phyloP scores from a whole-genome alignment of 2,329 filamentous ascomycete genomes.

The Aspergillus caelatus region DNA sequence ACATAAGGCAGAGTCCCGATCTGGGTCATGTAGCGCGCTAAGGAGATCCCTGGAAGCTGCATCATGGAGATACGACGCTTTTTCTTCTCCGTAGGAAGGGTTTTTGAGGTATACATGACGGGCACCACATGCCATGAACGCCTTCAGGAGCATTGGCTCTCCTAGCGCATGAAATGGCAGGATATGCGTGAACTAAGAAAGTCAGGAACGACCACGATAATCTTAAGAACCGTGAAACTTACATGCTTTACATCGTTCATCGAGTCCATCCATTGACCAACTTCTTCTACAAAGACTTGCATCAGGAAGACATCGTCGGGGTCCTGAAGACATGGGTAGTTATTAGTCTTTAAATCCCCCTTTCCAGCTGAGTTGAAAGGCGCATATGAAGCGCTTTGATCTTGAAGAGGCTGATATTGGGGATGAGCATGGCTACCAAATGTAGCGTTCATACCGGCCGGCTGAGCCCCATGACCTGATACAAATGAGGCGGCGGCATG shows the following conservation, averaged over 20 bases:
- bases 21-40: conserved; percentile 77
- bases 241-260: conserved; percentile 80
- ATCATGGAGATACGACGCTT: conserved; percentile 81
- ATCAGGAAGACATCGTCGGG: conserved; percentile 84
- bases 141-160: conserved; percentile 86
- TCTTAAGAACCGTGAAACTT: conserved; percentile 26
- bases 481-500: conserved; percentile 52
- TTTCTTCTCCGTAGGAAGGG: conserved; percentile 71
- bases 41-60: conserved; percentile 79
- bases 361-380: conserved; percentile 41
- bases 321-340: conserved; percentile 68
- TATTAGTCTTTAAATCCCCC: conserved; percentile 45
- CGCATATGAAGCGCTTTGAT: conserved; percentile 37
- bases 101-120: conserved; percentile 76
- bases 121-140: conserved; percentile 84
- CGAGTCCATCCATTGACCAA: conserved; percentile 92
- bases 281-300: conserved; percentile 89
- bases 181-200: conserved; percentile 69
- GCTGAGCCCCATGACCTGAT: conserved; percentile 50
- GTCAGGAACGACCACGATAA: conserved; percentile 14
- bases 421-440: conserved; percentile 31
- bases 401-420: conserved; percentile 30
- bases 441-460: conserved; percentile 27
- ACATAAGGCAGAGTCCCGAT: conserved; percentile 80
- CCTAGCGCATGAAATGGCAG: conserved; percentile 81